phyloP scores from a whole-genome alignment of 768 basidiomycete genomes.

The Trametes punicea region DNA sequence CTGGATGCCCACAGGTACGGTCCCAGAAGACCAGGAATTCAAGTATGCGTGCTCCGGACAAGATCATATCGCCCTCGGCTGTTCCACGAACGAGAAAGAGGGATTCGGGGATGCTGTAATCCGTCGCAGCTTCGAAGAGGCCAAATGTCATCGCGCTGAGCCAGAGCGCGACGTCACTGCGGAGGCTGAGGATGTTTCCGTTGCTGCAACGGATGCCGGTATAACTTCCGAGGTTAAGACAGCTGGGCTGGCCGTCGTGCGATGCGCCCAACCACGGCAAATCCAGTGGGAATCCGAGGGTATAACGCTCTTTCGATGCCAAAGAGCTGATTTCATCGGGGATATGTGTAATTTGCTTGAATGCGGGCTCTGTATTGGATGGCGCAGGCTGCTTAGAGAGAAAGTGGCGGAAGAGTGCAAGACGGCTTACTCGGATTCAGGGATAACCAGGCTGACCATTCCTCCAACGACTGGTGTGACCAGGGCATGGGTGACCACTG shows the following conservation, averaged over 20 bases:
- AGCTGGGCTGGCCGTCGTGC: not conserved
- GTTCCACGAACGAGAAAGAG: not conserved
- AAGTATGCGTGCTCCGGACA: not conserved
- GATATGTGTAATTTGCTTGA: not conserved
- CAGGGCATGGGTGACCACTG: slow-evolving; percentile 12
- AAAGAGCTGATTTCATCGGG: not conserved
- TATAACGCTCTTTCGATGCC: not conserved
- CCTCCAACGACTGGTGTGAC: not conserved
- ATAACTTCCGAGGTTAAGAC: not conserved
- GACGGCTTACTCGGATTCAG: not conserved
- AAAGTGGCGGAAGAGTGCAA: not conserved
- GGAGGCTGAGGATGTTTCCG: not conserved
- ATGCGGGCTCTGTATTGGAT: not conserved
- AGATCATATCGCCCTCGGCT: not conserved
- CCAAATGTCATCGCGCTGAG: slow-evolving; percentile 11
- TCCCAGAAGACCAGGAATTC: not conserved
- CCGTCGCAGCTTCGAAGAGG: not conserved
- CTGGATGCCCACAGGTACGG: not conserved
- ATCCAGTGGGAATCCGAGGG: not conserved
- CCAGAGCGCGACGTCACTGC: slow-evolving; percentile 9
- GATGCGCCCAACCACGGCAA: not conserved
- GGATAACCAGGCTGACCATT: not conserved
- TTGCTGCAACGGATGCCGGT: not conserved
- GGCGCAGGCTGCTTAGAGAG: too few species aligned
- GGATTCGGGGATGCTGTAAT: not conserved